Evolutionary conservation across 768 basidiomycete genomes (phyloP), one percentile per base, ranked within the genome.

Genomic region (Mycena albidolilacea): DNA sequence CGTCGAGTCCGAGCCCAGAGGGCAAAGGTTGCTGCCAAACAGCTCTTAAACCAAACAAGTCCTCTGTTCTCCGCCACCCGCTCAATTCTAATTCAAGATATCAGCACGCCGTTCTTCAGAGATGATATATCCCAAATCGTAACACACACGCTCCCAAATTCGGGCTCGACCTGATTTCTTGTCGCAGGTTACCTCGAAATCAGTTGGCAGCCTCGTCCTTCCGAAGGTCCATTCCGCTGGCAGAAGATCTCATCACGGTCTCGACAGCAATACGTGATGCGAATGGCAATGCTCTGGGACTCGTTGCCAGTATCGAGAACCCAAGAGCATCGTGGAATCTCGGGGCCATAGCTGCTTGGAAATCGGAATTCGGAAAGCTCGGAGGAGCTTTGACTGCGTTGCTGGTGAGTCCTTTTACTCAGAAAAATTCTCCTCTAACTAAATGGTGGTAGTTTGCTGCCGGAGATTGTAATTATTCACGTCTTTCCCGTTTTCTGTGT

Each of bases 231-330:
- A 96, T 73, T 90, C 91, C 0, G 85, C 86, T n/a, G n/a, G n/a
- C n/a, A 2, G 82, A 86, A 48, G 93, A 96, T 77, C 81, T 98
- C 57, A 84, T 91, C 74, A 80, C 84, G 54, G 89, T 95, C 52
- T 92, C 90, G 15, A 84, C 82, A 61, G 82, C 82, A 58, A 82
- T 92, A 39, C 82, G 80, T 58, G 71, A 80, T 23, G 82, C 77
- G 73, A 75, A 79, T 73, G 79, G 60, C 38, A 61, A 75, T 44
- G 76, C 87, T 1, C 79, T 93, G 57, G 83, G 87, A 57, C 86
- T 97, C 38, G 85, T 98, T 6, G 91, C 94, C 0, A 95, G 94
- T 78, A 90, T 97, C 52, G 96, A 98, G 81, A 97, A 94, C 77
- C 95, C 96, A 1, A 85, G 84, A 63, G 90, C 89, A 3, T 84